These are phyloP conservation scores for Leucaena leucocephala DNA, from an alignment of 306 rosid genomes.

Conservation along the genomic window DNA sequence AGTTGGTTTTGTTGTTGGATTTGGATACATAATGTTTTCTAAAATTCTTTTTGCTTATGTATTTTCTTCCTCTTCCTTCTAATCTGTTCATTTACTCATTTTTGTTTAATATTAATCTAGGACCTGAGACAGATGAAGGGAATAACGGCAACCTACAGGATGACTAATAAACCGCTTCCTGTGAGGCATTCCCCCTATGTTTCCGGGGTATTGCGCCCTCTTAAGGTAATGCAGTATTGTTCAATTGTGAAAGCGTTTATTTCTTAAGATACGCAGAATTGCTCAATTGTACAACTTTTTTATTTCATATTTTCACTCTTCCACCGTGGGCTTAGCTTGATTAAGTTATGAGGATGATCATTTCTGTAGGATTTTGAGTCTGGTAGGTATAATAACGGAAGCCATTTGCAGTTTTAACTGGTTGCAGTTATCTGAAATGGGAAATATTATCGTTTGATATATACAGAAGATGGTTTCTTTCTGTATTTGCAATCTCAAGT, in stretches of 20 bases:
- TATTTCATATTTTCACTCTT: conserved; percentile 4
- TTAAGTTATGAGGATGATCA: not conserved
- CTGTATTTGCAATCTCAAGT: not conserved
- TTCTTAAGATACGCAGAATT: conserved; percentile 58
- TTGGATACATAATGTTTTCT: not conserved
- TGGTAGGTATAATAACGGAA: not conserved
- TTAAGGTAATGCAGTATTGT: conserved; percentile 62
- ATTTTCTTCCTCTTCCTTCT: conserved; percentile 10
- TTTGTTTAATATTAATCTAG: conserved; percentile 49
- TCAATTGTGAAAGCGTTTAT: conserved; percentile 2
- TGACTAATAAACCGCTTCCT: conserved; percentile 96
- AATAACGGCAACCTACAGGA: conserved; percentile 90
- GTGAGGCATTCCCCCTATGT: conserved; percentile 95
- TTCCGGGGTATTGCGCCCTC: conserved; percentile 74
- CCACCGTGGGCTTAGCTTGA: not conserved
- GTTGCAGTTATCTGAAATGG: not conserved
- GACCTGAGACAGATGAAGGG: conserved; percentile 97
- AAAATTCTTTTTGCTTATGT: not conserved
- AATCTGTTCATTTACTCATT: conserved; percentile 19
- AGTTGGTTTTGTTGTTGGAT: conserved; percentile 19
- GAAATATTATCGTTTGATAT: not conserved
- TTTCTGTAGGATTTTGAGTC: not conserved
- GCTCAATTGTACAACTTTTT: conserved; percentile 20
- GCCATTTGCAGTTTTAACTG: not conserved
- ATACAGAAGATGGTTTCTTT: not conserved